These are phyloP conservation scores for Candolleomyces aberdarensis DNA, from an alignment of 768 basidiomycete species.

Conservation along the genomic window DNA sequence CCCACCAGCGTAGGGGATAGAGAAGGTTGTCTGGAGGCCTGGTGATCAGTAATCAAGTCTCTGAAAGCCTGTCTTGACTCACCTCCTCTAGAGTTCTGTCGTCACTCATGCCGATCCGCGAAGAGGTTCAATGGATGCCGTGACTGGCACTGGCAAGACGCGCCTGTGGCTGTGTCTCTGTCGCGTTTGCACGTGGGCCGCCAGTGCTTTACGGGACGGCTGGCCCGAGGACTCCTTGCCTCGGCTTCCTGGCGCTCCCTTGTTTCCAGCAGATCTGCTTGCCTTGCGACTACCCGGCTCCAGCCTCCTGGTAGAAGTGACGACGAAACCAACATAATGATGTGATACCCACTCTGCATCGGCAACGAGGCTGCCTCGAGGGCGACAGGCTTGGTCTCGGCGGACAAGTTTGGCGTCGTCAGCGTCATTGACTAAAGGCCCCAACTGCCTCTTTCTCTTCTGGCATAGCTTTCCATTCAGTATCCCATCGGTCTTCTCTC, in stretches of 20 bases:
- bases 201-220: not conserved
- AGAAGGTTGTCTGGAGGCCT: slow-evolving; percentile 5
- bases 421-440: no score
- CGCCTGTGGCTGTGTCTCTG: not conserved
- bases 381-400: no score
- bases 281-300: not conserved
- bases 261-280: not conserved
- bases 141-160: not conserved
- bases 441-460: no score
- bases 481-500: not conserved
- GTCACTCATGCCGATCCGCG: not conserved
- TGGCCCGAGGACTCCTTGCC: not conserved
- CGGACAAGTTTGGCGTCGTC: no score
- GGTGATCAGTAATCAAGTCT: not conserved
- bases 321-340: not conserved
- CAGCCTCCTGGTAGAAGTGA: not conserved
- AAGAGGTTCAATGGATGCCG: not conserved
- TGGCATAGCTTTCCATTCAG: not conserved
- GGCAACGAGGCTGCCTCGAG: not conserved
- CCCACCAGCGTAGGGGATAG: slow-evolving; percentile 6
- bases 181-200: not conserved
- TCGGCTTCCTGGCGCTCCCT: not conserved
- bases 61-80: not conserved
- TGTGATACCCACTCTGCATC: not conserved
- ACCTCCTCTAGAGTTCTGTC: not conserved